Percentiles rank a stretch among this genome's conserved stretches.
phyloP scores from a whole-genome alignment of 2,329 filamentous ascomycete genomes.

The Fusarium sp. region DNA sequence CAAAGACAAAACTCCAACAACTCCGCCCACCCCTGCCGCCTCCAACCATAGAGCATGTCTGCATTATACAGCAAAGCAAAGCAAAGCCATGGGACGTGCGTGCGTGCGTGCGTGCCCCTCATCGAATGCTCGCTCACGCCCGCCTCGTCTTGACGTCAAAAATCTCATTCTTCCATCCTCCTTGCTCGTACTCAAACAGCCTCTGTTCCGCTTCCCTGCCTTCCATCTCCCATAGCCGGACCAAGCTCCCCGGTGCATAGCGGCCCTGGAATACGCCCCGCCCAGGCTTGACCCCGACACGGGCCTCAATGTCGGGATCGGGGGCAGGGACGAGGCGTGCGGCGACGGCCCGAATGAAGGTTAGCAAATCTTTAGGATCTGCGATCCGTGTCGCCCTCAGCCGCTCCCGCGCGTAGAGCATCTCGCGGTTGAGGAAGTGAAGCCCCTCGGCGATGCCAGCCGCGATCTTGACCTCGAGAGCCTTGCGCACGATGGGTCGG shows the following conservation, averaged over 20 bases:
- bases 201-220: constrained; percentile 76
- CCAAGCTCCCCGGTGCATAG: constrained; percentile 89
- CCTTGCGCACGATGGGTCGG: constrained; percentile 81
- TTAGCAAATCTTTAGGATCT: constrained; percentile 80
- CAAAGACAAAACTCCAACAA: constrained; percentile 23
- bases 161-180: constrained; percentile 88
- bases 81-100: neutral
- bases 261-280: constrained; percentile 79
- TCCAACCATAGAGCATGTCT: constrained; percentile 21
- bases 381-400: constrained; percentile 87
- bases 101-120: neutral
- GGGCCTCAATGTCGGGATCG: constrained; percentile 80
- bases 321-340: constrained; percentile 78
- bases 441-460: constrained; percentile 76
- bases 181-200: constrained; percentile 77
- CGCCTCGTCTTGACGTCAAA: constrained; percentile 68
- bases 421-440: constrained; percentile 82
- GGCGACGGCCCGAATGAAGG: constrained; percentile 85
- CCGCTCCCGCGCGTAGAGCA: constrained; percentile 87
- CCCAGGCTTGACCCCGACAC: constrained; percentile 75
- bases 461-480: constrained; percentile 83
- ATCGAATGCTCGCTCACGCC: constrained; percentile 31
- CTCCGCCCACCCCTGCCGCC: constrained; percentile 19
- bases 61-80: constrained; percentile 4
- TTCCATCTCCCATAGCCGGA: constrained; percentile 91